A percentile compares a stretch with the other conserved stretches of the same genome.
Evolutionary conservation across 768 basidiomycete species (phyloP).

Genomic region (Hericium rajendrae): DNA sequence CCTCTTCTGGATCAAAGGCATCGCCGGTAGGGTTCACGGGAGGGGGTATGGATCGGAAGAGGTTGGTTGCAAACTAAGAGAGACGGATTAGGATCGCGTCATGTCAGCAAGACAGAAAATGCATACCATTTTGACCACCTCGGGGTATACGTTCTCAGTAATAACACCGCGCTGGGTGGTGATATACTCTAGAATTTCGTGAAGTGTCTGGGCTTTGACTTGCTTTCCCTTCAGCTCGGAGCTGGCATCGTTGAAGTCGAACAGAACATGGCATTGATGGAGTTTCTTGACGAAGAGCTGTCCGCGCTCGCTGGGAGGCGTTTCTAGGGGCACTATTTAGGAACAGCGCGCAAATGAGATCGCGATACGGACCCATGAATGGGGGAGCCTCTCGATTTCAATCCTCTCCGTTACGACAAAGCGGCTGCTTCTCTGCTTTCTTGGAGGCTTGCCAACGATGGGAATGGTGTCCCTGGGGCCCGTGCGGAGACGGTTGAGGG

Average conservation of each 20-base stretch:
- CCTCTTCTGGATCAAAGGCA: constrained; percentile 98
- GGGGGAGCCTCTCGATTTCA: constrained; percentile 91
- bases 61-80: constrained; percentile 86
- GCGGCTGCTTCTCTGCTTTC: constrained; percentile 94
- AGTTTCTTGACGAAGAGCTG: constrained; percentile 91
- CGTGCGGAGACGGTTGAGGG: constrained; percentile 66
- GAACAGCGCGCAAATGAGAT: constrained; percentile 1
- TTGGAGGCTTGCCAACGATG: constrained; percentile 89
- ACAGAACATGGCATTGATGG: constrained; percentile 91
- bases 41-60: constrained; percentile 99
- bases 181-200: constrained; percentile 99
- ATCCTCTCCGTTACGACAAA: constrained; percentile 95
- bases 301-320: constrained; percentile 76
- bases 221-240: constrained; percentile 95
- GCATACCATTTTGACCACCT: constrained; percentile 95
- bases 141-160: constrained; percentile 95
- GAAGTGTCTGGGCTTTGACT: constrained; percentile 94
- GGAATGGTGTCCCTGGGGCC: constrained; percentile 95
- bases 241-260: constrained; percentile 98
- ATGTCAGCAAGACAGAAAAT: constrained; percentile 3
- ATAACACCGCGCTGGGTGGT: constrained; percentile 94
- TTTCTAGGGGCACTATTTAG: constrained; percentile 48
- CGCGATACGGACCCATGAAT: constrained; percentile 60
- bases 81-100: background rate
- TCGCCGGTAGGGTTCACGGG: constrained; percentile 98